Evolutionary conservation across 208 protist species (phyloP).

Genomic region (Crithidia thermophila): DNA sequence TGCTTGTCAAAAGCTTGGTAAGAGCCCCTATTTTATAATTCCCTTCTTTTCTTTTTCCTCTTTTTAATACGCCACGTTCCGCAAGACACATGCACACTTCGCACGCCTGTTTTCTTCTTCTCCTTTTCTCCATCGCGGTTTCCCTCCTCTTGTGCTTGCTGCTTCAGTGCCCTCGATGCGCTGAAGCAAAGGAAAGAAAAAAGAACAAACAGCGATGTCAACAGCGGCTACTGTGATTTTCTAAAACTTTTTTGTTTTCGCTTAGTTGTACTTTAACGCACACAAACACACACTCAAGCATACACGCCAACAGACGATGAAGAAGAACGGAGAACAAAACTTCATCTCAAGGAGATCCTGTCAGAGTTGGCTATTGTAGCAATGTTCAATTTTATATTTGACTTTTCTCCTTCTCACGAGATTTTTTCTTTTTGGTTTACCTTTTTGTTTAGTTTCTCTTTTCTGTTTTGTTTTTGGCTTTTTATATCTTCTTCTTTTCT

Average conservation of each 20-base stretch:
- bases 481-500: conserved; percentile 14
- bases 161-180: too few relatives aligned
- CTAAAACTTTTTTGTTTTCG: not conserved
- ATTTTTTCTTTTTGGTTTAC: conserved; percentile 22
- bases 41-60: conserved; percentile 1
- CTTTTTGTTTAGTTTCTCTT: conserved; percentile 19
- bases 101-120: too few relatives aligned
- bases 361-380: conserved; percentile 8
- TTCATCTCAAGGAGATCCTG: not conserved
- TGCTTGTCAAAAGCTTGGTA: too few relatives aligned
- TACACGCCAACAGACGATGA: conserved; percentile 5
- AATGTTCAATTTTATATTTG: conserved; percentile 12
- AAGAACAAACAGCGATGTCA: not conserved
- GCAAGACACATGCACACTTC: too few relatives aligned
- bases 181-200: not conserved
- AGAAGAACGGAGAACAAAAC: not conserved
- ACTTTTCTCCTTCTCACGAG: conserved; percentile 18
- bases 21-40: too few relatives aligned
- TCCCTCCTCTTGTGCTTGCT: too few relatives aligned
- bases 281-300: too few relatives aligned
- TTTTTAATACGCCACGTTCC: too few relatives aligned
- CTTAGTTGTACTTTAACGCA: conserved; percentile 6
- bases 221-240: not conserved
- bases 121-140: too few relatives aligned
- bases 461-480: conserved; percentile 7